Base-by-base conservation (phyloP, 306 rosid genomes). In the Rosa chinensis region DNA sequence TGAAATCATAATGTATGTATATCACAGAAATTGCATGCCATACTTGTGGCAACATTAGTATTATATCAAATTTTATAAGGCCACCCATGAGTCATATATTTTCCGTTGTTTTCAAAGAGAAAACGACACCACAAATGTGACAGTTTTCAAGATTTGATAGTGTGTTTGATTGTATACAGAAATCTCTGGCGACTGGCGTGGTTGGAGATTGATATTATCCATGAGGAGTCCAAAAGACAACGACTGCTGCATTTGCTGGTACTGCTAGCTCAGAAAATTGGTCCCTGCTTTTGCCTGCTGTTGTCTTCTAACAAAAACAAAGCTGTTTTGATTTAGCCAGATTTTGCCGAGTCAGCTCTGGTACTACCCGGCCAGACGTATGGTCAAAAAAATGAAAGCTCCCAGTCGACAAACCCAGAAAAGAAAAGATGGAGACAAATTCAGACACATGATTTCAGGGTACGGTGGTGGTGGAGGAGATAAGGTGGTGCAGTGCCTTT, bases 231-330 rank as follows among this genome's bases (percentile, higher is more conserved):
- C 86, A 86, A 73, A 75, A 63, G 71, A 75, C 44, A 79, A 35
- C 53, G 56, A 75, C 67, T 64, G 44, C 48, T 67, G 62, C 55
- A 47, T 64, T 43, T 80, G 70, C 44, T 14, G 43, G 69, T 32
- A 63, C 21, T 63, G n/a, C 43, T 13, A 32, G n/a, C 69, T 63
- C 43, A 63, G 69, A 63, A 79, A 55, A 43, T 25, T 83, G 81
- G 82, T 85, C 84, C 93, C 82, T 88, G 77, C n/a, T 64, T 58
- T 59, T 74, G 84, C 69, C 28, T 32, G 82, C 75, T 83, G 23
- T 47, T 82, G 82, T 81, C 79, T 79, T 16, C 52, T 79, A 82
- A 79, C 76, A 21, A 84, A 86, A 80, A 63, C 52, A 74, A 83
- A 80, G 21, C 79, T 49, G 84, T 76, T 75, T 75, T 81, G 50